Base-by-base conservation (phyloP, 2,329 filamentous ascomycete genomes). In the Rhexocercosporidium sp. region DNA sequence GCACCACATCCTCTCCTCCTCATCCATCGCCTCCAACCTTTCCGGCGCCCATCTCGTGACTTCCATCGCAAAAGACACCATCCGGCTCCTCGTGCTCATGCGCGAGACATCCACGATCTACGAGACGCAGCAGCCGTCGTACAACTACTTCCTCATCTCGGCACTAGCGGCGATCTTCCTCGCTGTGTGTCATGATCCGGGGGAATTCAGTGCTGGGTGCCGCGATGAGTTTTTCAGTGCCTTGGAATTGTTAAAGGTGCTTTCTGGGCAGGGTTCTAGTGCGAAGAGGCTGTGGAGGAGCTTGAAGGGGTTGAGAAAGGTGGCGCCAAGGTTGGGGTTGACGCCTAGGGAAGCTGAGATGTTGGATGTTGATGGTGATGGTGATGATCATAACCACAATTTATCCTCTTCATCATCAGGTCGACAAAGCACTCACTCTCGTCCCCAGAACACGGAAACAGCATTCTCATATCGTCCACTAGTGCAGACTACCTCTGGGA, bases 281-380 rank as follows among this genome's bases (percentile, higher is more conserved):
- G 49, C 49, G 49, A 53, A 53, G 49, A 53, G 49, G 14, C 25
- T 53, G 49, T 53, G 49, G 49, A 53, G n/a, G 25, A 53, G 49
- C 9, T 9, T 53, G 25, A 53, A 27, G 11, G 49, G 49, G 11
- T 16, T 53, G 25, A 53, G 29, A 27, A 53, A 27, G 8, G 29
- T 53, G 9, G 49, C 49, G 4, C 49, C 49, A 3, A 29, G 49
- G n/a, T 27, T 53, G 5, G 49, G 49, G 5, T 27, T 53, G 12
- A 53, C 49, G 27, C 49, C 49, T 18, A 29, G 49, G 18, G 49
- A 53, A 27, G 16, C 34, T 5, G 34, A 37, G 12, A 37, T 37
- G 34, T 11, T 37, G 9, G 34, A 37, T 9, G 34, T 2, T 37
- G 34, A 37, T 37, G 34, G 5, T 37, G 34, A 2, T 37, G 34